Evolutionary conservation across 257 asterid genomes (phyloP), one percentile per base, ranked within the genome.

Genomic region (Solanum chmielewskii): DNA sequence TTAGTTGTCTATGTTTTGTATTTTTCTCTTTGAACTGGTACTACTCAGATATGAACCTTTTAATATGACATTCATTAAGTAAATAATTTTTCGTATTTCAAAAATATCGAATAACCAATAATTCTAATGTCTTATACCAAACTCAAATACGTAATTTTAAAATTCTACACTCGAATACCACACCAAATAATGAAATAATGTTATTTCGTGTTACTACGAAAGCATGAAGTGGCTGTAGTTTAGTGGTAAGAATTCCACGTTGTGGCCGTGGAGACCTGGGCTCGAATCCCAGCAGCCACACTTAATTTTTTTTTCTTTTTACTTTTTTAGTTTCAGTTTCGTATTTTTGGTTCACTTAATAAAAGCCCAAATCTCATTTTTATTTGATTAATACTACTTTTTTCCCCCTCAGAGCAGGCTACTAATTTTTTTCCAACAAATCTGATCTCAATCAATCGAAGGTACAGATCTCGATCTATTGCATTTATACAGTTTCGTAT

Each of bases 201-300:
- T 37, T 5, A 0, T 37, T 6, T 59, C 0, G 11, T 59, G 68
- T 21, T 21, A 3, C 0, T 8, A 0, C 0, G 0, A 2, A 3
- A 21, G 21, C 27, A 60, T 60, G 13, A 69, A 29, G 96, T 94
- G 94, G 98, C 95, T 94, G 95, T 94, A 96, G 98, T 97, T 94
- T 95, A 93, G 98, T 94, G 98, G 98, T 95, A 15, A 95, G 98
- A 95, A 95, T 97, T 97, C 94, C 96, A 97, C 97, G 98, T 94
- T 95, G 98, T 94, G 98, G 98, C 97, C 98, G 96, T 97, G 94
- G 96, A 94, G 98, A 94, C 98, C 98, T 94, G 98, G 97, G 98
- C 99, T 95, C 97, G 97, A 96, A 96, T 97, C 96, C 98, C 96
- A 95, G 97, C 98, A 96, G 99, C 99, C 98, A 95, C 99, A 94